These are phyloP conservation scores for Artemisia tridentata DNA, from an alignment of 129 eudicot genomes.

Conservation along the genomic window DNA sequence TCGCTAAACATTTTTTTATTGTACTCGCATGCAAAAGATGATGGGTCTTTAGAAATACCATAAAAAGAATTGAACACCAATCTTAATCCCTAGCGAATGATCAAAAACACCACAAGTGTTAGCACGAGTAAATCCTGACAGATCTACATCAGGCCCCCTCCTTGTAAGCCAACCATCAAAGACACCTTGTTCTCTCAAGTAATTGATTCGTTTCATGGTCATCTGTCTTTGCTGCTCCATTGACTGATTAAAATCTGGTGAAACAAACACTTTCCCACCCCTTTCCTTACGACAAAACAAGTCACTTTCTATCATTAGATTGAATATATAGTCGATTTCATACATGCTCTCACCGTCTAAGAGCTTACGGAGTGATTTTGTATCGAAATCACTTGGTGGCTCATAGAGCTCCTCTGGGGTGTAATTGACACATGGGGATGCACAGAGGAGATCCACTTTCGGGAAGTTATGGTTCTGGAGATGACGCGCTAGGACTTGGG, in stretches of 20 bases:
- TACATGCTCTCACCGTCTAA: conserved; percentile 59
- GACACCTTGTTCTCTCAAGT: conserved; percentile 45
- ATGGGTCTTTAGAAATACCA: conserved; percentile 39
- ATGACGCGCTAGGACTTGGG: conserved; percentile 54
- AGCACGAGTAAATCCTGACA: conserved; percentile 43
- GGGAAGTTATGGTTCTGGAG: conserved; percentile 35
- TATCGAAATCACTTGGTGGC: conserved; percentile 39
- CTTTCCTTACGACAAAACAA: conserved; percentile 52
- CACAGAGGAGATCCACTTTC: conserved; percentile 10
- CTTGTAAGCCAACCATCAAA: conserved; percentile 60
- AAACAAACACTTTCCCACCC: conserved; percentile 60
- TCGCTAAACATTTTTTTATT: too few relatives aligned
- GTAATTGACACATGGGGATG: conserved; percentile 57
- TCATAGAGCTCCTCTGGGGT: conserved; percentile 65
- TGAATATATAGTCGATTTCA: conserved; percentile 61
- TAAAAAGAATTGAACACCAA: conserved; percentile 74
- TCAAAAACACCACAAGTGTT: conserved; percentile 55
- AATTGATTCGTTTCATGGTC: conserved; percentile 64
- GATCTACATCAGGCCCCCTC: conserved; percentile 47
- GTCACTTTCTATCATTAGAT: conserved; percentile 47
- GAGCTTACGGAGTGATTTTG: conserved; percentile 51
- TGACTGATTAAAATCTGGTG: conserved; percentile 72
- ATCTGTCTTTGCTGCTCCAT: conserved; percentile 86
- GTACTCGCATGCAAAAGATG: too few relatives aligned
- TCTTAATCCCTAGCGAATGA: conserved; percentile 72